phyloP scores from a whole-genome alignment of 176 grass and related monocot species.

The Triticum turgidum region DNA sequence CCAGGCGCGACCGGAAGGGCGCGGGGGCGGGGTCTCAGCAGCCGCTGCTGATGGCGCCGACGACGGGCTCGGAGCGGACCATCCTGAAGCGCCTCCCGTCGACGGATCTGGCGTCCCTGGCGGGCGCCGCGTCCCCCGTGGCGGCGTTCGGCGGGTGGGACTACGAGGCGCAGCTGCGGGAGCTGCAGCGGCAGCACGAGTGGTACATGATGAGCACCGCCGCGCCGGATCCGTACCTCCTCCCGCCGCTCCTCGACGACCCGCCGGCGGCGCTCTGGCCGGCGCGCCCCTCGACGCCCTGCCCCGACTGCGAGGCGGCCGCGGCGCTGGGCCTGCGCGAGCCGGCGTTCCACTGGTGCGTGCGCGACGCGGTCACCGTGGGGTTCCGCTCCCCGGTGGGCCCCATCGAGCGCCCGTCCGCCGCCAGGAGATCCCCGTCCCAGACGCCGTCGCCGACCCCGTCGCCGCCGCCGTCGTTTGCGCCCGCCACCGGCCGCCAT shows the following conservation, averaged over 20 bases:
- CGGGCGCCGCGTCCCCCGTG: not conserved
- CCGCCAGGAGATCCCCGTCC: conserved; percentile 28
- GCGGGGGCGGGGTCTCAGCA: not conserved
- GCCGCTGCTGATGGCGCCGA: not conserved
- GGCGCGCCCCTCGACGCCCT: not conserved
- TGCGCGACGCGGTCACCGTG: conserved; percentile 61
- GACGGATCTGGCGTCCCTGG: conserved; percentile 53
- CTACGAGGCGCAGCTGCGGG: conserved; percentile 55
- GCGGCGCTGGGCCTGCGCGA: conserved; percentile 22
- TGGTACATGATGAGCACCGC: conserved; percentile 45
- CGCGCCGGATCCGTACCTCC: conserved; percentile 14
- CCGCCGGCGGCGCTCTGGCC: not conserved
- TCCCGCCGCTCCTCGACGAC: conserved; percentile 12
- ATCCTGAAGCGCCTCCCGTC: conserved; percentile 60
- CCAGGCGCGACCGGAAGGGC: conserved; percentile 36
- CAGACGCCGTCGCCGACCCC: not conserved
- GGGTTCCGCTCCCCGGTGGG: conserved; percentile 75
- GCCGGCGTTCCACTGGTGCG: conserved; percentile 81
- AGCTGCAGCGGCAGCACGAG: conserved; percentile 61
- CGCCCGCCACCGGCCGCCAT: not conserved
- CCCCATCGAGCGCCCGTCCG: conserved; percentile 67
- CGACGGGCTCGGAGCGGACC: conserved; percentile 22
- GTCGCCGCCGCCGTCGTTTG: not conserved
- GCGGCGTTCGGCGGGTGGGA: conserved; percentile 35
- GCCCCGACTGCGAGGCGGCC: conserved; percentile 77